Conservation (phyloP, 176 grass and related monocot genomes). For the Olyra latifolia region DNA sequence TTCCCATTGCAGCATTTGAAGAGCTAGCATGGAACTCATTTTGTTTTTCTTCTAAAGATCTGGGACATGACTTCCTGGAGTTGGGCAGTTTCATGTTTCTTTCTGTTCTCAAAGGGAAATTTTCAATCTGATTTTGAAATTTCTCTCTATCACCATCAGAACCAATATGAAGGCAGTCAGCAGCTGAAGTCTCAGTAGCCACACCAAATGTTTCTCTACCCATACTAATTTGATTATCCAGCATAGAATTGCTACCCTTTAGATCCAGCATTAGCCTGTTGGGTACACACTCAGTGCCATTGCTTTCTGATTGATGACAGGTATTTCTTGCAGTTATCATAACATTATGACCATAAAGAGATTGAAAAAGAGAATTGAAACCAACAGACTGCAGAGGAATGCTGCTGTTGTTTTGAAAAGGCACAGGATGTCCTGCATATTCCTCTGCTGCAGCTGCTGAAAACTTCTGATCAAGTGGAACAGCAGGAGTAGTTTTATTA, state of each 20-base stretch:
- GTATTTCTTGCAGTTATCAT: conserved; percentile 42
- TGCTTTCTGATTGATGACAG: conserved; percentile 50
- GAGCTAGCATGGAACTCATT: conserved; percentile 29
- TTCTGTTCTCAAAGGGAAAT: conserved; percentile 26
- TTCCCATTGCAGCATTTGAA: conserved; percentile 30
- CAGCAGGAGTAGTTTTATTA: conserved; percentile 32
- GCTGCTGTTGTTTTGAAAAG: conserved; percentile 30
- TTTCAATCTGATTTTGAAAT: conserved; percentile 32
- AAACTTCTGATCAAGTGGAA: conserved; percentile 60
- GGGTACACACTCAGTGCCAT: conserved; percentile 15
- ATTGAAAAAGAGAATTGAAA: conserved; percentile 71
- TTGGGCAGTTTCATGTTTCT: conserved; percentile 34
- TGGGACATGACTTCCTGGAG: conserved; percentile 41
- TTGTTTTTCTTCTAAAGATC: conserved; percentile 42
- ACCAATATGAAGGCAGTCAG: conserved; percentile 19
- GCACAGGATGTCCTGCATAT: conserved; percentile 32
- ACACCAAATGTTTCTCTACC: conserved; percentile 35
- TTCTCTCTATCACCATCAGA: conserved; percentile 32
- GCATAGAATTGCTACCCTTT: conserved; percentile 4
- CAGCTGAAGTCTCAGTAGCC: conserved; percentile 10
- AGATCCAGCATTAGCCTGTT: conserved; percentile 26
- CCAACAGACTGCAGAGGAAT: conserved; percentile 44
- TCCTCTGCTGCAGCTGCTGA: conserved; percentile 35
- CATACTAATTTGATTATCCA: conserved; percentile 16
- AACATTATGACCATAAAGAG: conserved; percentile 64